Evolutionary conservation across 495 filamentous ascomycete species (phyloP).

Genomic region (Sordaria brevicollis): DNA sequence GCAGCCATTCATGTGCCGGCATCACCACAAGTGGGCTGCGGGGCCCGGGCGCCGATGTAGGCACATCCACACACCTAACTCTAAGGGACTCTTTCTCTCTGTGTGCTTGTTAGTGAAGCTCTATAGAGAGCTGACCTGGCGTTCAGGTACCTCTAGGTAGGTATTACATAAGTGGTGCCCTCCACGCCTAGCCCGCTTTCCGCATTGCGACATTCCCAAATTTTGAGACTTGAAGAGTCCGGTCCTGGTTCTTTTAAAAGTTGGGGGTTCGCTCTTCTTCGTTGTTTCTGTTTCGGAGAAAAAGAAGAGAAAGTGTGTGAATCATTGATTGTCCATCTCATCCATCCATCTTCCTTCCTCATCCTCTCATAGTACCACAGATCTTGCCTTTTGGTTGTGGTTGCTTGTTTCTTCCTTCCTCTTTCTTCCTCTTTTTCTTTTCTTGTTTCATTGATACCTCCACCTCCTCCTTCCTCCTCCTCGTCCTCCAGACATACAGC

Average conservation of each 20-base stretch:
- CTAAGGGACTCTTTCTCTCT: background rate
- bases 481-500: background rate
- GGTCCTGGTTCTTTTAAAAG: constrained; percentile 7
- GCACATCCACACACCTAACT: too few relatives aligned
- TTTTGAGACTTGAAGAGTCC: constrained; percentile 1
- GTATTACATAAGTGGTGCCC: background rate
- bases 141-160: too few relatives aligned
- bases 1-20: background rate
- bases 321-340: background rate
- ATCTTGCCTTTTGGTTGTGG: background rate
- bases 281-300: background rate
- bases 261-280: background rate
- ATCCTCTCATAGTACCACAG: background rate
- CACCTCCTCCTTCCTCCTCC: background rate
- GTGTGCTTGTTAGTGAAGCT: background rate
- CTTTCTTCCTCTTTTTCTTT: background rate
- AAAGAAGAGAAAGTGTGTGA: background rate
- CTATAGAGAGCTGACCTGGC: background rate
- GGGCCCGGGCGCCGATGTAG: constrained; percentile 15
- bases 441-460: background rate
- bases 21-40: constrained; percentile 7
- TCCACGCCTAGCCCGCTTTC: background rate
- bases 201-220: background rate
- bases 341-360: background rate
- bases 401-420: background rate